A percentile compares a stretch with the other conserved stretches of the same genome.
Conservation (phyloP, 1,284 basidiomycete species). For the Termitomyces sp. region DNA sequence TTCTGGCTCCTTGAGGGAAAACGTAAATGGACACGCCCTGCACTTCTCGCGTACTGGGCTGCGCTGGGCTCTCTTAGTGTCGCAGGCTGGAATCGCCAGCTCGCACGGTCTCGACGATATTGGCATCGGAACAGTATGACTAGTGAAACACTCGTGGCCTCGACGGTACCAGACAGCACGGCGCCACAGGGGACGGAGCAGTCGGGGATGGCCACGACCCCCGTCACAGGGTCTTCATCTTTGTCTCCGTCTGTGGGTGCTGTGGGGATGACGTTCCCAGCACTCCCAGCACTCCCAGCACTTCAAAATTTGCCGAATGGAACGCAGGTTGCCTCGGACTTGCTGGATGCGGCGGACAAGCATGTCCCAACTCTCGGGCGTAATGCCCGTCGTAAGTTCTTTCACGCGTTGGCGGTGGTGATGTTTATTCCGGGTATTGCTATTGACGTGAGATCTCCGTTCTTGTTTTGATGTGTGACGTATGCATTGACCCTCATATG, state of each 20-base stretch:
- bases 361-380: conserved; percentile 84
- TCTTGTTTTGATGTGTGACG: conserved; percentile 11
- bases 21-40: conserved; percentile 78
- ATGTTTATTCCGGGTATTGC: conserved; percentile 96
- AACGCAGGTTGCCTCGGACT: conserved; percentile 60
- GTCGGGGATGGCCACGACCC: background rate
- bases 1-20: conserved; percentile 73
- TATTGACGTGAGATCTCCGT: conserved; percentile 70
- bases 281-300: conserved; percentile 19
- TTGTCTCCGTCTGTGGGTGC: conserved; percentile 3
- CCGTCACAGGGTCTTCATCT: background rate
- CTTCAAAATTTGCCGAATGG: conserved; percentile 35
- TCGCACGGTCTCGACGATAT: conserved; percentile 71
- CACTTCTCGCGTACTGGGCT: conserved; percentile 84
- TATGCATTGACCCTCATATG: conserved; percentile 1
- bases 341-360: conserved; percentile 84
- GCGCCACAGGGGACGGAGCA: conserved; percentile 5
- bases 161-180: conserved; percentile 16
- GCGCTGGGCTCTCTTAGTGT: conserved; percentile 78
- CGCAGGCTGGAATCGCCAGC: conserved; percentile 88
- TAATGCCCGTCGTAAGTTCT: conserved; percentile 96
- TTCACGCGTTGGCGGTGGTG: conserved; percentile 91
- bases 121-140: conserved; percentile 38
- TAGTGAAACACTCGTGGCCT: conserved; percentile 30
- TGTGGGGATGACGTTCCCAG: conserved; percentile 44